Base-by-base conservation (phyloP, 441 rosid genomes). In the Metrosideros polymorpha region DNA sequence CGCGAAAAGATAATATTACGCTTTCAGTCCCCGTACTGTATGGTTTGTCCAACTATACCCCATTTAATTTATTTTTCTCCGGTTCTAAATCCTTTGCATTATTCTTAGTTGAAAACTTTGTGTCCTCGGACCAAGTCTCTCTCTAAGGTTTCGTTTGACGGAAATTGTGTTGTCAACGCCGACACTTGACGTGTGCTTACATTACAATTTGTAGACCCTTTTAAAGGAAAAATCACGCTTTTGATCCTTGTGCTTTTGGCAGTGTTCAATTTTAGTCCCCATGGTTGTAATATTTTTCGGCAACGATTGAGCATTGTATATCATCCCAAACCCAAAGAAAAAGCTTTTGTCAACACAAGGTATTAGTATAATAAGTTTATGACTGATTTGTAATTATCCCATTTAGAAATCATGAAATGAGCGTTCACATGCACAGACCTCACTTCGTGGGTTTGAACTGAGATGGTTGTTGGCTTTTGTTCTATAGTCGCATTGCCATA, bases 181-280 rank as follows among this genome's bases (percentile, higher is more conserved):
- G 6, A 14, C 0, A 5, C 0, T 56, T 27, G 2, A 2, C 1
- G 10, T 29, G 0, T 30, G 3, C 39, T 17, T 6, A 59, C 18
- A 7, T 59, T n/a, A 1, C 7, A 29, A 7, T 29, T 29, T 14
- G 22, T 59, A 59, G 22, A 15, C 24, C 75, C 75, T 45, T 9
- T 45, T 45, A 61, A 30, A 30, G 24, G 24, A 30, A 61, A 61
- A 7, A 1, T 61, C 1, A 5, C 9, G 42, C 24, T 61, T 30
- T 61, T 17, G 12, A 8, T 61, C 19, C 24, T 61, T 2, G 9
- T 32, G 17, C 42, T 7, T 30, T 61, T 7, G 75, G 42, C 12
- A 1, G 5, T 61, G 39, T 6, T 17, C 35, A 18, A 61, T 30
- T 30, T 61, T 30, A 61, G 12, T 17, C 75, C 3, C 42, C 19